A percentile compares a stretch with the other conserved stretches of the same genome.
Evolutionary conservation across 2,329 filamentous ascomycete species (phyloP).

Genomic region (Trichoderma atrobrunneum): DNA sequence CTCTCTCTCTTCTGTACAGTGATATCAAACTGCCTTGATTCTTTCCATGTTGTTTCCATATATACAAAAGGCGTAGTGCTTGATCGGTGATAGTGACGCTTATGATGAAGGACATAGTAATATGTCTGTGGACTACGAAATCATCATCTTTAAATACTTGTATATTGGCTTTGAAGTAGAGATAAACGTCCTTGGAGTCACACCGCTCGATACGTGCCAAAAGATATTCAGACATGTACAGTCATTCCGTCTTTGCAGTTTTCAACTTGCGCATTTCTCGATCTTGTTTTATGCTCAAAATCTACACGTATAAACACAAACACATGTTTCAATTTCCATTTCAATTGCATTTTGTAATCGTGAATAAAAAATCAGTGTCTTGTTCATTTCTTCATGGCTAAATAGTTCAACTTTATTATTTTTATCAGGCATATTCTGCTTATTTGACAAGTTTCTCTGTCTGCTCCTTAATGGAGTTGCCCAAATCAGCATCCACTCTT

Average conservation of each 20-base stretch:
- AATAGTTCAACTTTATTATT: not conserved
- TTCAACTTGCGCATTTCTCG: not conserved
- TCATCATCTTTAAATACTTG: not conserved
- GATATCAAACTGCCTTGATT: not conserved
- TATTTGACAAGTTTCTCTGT: conserved; percentile 47
- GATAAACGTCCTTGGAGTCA: not conserved
- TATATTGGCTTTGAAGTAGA: not conserved
- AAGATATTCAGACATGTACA: not conserved
- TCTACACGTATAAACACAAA: not conserved
- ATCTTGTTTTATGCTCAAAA: not conserved
- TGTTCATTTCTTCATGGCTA: not conserved
- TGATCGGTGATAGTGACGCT: not conserved
- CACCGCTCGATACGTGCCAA: not conserved
- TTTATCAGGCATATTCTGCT: not conserved
- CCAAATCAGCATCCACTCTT: conserved; percentile 53
- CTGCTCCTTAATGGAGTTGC: conserved; percentile 48
- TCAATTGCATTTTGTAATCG: not conserved
- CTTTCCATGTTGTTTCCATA: not conserved
- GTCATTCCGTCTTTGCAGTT: too few relatives aligned
- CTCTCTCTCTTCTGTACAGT: not conserved
- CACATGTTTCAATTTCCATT: not conserved
- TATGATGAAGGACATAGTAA: not conserved
- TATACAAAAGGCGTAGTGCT: not conserved
- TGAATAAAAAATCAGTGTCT: not conserved
- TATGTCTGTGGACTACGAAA: not conserved